Percentiles rank a stretch among this genome's conserved stretches.
These are phyloP conservation scores for Suhomyces maxii DNA, from an alignment of 1,139 yeast genomes.

Conservation along the genomic window DNA sequence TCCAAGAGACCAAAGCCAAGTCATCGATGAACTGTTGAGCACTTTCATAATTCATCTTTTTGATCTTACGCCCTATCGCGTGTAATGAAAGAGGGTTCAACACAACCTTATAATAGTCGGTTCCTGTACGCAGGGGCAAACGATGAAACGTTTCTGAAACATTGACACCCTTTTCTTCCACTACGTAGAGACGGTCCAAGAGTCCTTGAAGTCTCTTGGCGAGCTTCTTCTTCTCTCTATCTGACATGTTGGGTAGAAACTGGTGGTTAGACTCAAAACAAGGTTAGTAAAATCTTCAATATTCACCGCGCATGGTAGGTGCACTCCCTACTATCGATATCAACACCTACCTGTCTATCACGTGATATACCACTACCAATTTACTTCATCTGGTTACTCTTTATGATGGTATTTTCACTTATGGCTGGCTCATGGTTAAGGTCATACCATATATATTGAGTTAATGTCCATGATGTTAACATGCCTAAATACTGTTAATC, in stretches of 20 bases:
- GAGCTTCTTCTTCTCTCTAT: constrained; percentile 43
- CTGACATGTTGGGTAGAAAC: constrained; percentile 22
- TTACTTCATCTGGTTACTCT: too few species aligned
- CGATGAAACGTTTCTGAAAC: constrained; percentile 52
- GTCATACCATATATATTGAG: too few species aligned
- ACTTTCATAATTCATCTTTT: constrained; percentile 51
- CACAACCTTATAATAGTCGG: constrained; percentile 47
- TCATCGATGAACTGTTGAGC: constrained; percentile 75
- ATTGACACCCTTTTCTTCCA: constrained; percentile 43
- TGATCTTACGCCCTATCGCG: constrained; percentile 43
- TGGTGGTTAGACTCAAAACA: constrained; percentile 4
- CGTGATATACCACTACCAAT: too few species aligned
- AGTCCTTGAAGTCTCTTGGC: constrained; percentile 38
- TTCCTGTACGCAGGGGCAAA: constrained; percentile 52
- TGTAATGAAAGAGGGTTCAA: constrained; percentile 46
- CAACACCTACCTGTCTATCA: too few species aligned
- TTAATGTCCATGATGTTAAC: too few species aligned
- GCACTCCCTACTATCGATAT: background rate
- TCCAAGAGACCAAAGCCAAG: constrained; percentile 83
- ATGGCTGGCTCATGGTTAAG: too few species aligned
- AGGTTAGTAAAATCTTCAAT: constrained; percentile 1
- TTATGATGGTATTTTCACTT: too few species aligned
- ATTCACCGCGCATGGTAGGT: constrained; percentile 7
- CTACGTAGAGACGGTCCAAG: constrained; percentile 44
- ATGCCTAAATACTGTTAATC: too few species aligned